A percentile compares a stretch with the other conserved stretches of the same genome.
These are phyloP conservation scores for Groenewaldozyma tartarivorans DNA, from an alignment of 805 yeast genomes.

Conservation along the genomic window DNA sequence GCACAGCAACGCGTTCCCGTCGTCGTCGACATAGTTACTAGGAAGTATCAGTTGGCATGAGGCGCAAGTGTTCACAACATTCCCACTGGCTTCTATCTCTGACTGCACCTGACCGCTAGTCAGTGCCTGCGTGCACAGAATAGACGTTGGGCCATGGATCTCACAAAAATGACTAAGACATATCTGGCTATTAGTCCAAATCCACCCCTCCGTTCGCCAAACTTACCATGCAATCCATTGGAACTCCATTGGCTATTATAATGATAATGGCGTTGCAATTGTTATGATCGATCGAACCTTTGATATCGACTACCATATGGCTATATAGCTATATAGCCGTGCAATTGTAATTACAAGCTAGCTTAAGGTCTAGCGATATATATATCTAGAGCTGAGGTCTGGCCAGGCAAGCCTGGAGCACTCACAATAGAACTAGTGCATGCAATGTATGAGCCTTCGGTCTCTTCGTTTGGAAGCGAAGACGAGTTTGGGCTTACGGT, in stretches of 20 bases:
- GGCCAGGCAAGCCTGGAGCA: no score
- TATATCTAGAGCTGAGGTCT: no score
- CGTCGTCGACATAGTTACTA: conserved; percentile 1
- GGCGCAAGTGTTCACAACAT: conserved; percentile 10
- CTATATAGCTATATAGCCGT: conserved; percentile 1
- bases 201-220: no score
- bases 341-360: not conserved
- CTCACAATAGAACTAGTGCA: no score
- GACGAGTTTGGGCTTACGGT: conserved; percentile 6
- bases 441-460: conserved; percentile 7
- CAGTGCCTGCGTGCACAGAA: conserved; percentile 23
- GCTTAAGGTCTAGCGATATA: no score
- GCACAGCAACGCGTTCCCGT: not conserved
- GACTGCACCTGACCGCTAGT: conserved; percentile 6
- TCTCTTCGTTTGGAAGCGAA: conserved; percentile 5
- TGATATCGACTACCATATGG: no score
- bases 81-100: conserved; percentile 5
- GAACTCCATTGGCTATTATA: no score
- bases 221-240: no score
- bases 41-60: conserved; percentile 19
- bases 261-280: not conserved
- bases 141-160: conserved; percentile 23
- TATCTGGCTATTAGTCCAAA: conserved; percentile 16
- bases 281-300: no score
- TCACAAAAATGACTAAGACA: conserved; percentile 26